Evolutionary conservation across 345 rosid genomes (phyloP).

Genomic region (Populus deltoides): DNA sequence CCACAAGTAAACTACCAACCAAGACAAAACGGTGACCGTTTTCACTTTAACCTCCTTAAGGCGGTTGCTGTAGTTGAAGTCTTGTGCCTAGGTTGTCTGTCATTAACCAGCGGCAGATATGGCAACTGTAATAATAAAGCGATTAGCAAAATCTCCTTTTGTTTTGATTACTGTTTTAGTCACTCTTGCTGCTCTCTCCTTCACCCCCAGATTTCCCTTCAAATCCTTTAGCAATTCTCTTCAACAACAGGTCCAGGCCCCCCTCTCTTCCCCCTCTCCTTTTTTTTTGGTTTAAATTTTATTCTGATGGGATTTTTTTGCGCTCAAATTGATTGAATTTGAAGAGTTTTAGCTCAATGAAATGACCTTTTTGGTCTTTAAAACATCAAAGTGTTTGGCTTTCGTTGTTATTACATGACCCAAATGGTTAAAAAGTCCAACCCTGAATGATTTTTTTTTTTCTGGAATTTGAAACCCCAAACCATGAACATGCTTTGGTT

Average conservation of each 20-base stretch:
- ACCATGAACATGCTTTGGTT: no score
- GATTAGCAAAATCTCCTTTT: not conserved
- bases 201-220: slow-evolving; percentile 35
- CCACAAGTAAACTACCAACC: not conserved
- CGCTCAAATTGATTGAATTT: not conserved
- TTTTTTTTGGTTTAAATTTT: not conserved
- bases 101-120: not conserved
- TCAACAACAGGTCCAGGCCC: slow-evolving; percentile 28
- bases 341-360: not conserved
- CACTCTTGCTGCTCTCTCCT: slow-evolving; percentile 42
- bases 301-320: not conserved
- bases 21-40: not conserved
- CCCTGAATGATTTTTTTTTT: not conserved
- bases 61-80: not conserved
- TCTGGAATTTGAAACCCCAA: not conserved
- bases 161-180: slow-evolving; percentile 40
- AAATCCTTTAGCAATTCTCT: slow-evolving; percentile 19
- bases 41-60: not conserved
- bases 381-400: not conserved
- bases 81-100: not conserved
- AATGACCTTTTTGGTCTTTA: not conserved
- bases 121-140: not conserved
- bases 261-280: not conserved
- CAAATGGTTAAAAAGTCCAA: not conserved
- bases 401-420: no score